Conservation (phyloP, 495 filamentous ascomycete species). For the Aspergillus bertholletiae region DNA sequence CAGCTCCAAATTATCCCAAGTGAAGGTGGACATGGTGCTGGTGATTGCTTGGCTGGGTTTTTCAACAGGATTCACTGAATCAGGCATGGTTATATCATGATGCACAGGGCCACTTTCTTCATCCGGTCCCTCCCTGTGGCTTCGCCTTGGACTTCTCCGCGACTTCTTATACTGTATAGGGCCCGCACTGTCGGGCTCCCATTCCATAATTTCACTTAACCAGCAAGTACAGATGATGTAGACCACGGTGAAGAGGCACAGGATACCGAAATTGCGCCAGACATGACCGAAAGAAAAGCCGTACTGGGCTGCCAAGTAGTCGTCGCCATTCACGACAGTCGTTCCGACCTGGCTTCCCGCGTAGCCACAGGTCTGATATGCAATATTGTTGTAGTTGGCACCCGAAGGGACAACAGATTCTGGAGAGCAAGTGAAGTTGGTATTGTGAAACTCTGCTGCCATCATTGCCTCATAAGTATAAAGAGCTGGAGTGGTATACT, state of each 20-base stretch:
- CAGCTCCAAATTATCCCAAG: slow-evolving; percentile 70
- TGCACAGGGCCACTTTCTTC: slow-evolving; percentile 40
- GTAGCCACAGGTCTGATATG: slow-evolving; percentile 59
- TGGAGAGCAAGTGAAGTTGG: slow-evolving; percentile 43
- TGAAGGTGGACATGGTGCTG: slow-evolving; percentile 62
- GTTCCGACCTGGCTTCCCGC: slow-evolving; percentile 58
- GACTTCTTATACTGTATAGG: slow-evolving; percentile 51
- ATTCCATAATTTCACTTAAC: slow-evolving; percentile 53
- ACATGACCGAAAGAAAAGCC: slow-evolving; percentile 57
- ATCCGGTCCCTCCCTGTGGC: slow-evolving; percentile 36
- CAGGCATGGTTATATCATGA: slow-evolving; percentile 15
- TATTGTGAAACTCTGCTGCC: slow-evolving; percentile 50
- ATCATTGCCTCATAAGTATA: slow-evolving; percentile 67
- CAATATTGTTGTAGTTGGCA: slow-evolving; percentile 43
- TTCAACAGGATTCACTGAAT: slow-evolving; percentile 7
- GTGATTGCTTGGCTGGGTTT: slow-evolving; percentile 31
- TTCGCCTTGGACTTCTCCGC: slow-evolving; percentile 49
- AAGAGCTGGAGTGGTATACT: slow-evolving; percentile 61
- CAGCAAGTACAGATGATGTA: slow-evolving; percentile 63
- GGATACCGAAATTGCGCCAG: slow-evolving; percentile 81
- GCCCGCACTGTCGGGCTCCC: slow-evolving; percentile 61
- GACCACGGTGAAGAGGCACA: slow-evolving; percentile 64
- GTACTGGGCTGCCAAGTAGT: slow-evolving; percentile 29
- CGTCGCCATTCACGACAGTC: slow-evolving; percentile 49
- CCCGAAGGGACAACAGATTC: slow-evolving; percentile 56